Evolutionary conservation across 176 grass and related monocot genomes (phyloP).

Genomic region (Aegilops umbellulata): DNA sequence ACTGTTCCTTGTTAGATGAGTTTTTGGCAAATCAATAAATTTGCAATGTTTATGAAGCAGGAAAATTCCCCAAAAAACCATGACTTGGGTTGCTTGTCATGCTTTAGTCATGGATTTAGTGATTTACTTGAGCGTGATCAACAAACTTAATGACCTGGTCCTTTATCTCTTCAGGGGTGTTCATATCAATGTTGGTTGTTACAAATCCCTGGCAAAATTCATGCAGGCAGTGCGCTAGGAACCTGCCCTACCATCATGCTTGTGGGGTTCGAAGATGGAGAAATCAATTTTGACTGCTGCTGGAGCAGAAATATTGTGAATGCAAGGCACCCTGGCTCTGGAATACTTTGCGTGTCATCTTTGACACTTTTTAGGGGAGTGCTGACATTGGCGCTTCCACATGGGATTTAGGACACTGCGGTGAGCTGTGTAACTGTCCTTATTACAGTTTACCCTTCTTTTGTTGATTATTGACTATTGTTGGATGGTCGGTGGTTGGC

Average conservation of each 20-base stretch:
- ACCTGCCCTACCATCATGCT: conserved; percentile 16
- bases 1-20: background rate
- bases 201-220: background rate
- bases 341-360: conserved; percentile 19
- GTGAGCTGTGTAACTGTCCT: conserved; percentile 35
- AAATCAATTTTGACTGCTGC: conserved; percentile 25
- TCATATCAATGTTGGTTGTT: conserved; percentile 15
- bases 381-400: conserved; percentile 21
- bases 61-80: background rate
- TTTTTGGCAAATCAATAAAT: background rate
- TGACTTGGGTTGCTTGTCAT: background rate
- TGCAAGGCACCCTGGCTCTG: conserved; percentile 19
- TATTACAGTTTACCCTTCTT: conserved; percentile 35
- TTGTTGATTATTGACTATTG: conserved; percentile 32
- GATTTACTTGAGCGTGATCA: background rate
- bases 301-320: conserved; percentile 30
- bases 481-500: conserved; percentile 39
- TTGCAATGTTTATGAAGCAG: background rate
- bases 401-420: conserved; percentile 27
- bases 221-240: conserved; percentile 10
- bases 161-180: conserved; percentile 41
- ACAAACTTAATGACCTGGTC: conserved; percentile 8
- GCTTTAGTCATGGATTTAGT: background rate
- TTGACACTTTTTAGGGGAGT: conserved; percentile 29
- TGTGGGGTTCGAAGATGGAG: conserved; percentile 20